Percentiles rank a stretch among this genome's conserved stretches.
phyloP scores from a whole-genome alignment of 371 early-diverging fungal species.

The Funneliformis caledonium region DNA sequence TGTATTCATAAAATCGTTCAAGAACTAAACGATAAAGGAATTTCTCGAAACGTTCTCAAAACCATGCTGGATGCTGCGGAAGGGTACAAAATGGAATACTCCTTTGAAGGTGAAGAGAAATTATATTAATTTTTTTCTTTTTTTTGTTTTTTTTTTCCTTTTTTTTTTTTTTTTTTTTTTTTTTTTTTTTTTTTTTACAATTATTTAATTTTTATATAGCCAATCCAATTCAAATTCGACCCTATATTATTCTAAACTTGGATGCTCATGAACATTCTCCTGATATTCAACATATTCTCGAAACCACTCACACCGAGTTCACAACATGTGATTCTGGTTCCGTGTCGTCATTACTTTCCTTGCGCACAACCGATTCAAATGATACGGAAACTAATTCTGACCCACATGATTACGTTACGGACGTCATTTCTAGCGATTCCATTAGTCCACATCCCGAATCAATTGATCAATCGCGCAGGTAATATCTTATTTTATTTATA shows the following conservation, averaged over 20 bases:
- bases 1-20: constrained; percentile 66
- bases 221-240: neutral
- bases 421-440: neutral
- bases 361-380: neutral
- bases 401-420: neutral
- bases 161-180: neutral
- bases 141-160: neutral
- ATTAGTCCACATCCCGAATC: neutral
- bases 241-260: neutral
- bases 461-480: neutral
- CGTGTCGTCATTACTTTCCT: neutral
- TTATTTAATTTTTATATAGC: neutral
- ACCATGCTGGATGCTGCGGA: constrained; percentile 44
- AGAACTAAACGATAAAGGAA: constrained; percentile 58
- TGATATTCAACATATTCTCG: neutral
- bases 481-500: too few species aligned
- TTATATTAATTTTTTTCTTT: neutral
- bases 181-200: neutral
- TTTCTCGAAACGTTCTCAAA: constrained; percentile 41
- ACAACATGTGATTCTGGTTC: neutral
- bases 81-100: constrained; percentile 53
- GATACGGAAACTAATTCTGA: neutral
- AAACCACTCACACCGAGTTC: neutral
- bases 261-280: neutral
- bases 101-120: neutral